Conservation (phyloP, 169 alveolate species). For the Cryptosporidium ubiquitum region DNA sequence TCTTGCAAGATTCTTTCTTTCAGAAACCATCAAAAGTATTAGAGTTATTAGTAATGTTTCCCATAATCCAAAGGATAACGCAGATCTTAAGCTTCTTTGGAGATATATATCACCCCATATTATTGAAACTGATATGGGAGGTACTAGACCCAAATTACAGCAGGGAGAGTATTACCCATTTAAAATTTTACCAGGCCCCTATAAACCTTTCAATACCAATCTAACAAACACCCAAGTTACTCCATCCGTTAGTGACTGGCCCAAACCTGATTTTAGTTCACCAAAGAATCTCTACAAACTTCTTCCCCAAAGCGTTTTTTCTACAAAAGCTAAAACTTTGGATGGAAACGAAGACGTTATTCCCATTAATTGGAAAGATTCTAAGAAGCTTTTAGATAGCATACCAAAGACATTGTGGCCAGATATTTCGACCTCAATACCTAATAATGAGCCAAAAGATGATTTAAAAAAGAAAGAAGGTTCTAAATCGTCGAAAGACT, state of each 20-base stretch:
- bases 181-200: constrained; percentile 57
- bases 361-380: constrained; percentile 17
- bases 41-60: constrained; percentile 29
- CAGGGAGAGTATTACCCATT: constrained; percentile 53
- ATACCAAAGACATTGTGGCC: constrained; percentile 56
- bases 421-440: not conserved
- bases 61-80: constrained; percentile 17
- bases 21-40: constrained; percentile 25
- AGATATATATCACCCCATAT: constrained; percentile 51
- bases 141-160: constrained; percentile 23
- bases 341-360: constrained; percentile 25
- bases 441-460: not conserved
- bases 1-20: constrained; percentile 4
- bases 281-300: constrained; percentile 20
- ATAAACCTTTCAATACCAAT: not conserved
- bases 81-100: constrained; percentile 53
- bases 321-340: constrained; percentile 6
- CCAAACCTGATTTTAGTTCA: constrained; percentile 7
- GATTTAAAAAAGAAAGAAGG: not conserved
- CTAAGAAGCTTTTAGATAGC: not conserved
- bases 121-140: constrained; percentile 57
- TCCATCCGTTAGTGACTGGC: constrained; percentile 48
- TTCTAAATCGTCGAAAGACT: not conserved
- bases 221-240: not conserved
- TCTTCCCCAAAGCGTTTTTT: constrained; percentile 4